Evolutionary conservation across 2,329 filamentous ascomycete genomes (phyloP), one percentile per base, ranked within the genome.

Genomic region (Fusarium solani-melongenae): DNA sequence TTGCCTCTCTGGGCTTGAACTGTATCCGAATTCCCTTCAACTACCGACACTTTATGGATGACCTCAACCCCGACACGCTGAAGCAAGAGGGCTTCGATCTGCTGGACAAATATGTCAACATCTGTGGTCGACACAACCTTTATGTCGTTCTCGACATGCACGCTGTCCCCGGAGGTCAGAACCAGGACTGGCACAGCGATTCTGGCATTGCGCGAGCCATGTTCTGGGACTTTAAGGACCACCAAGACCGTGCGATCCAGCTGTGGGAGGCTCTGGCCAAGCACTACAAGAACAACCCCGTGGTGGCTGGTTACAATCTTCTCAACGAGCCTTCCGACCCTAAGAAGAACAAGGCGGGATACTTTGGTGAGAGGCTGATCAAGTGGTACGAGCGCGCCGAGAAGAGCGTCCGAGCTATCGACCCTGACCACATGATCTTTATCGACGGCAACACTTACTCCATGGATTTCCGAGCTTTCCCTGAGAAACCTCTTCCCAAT

Each of bases 21-120:
- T 91, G 88, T 76, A 82, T 91, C 4, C 85, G 89, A 0, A 80
- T 92, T 4, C 89, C 89, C 0, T 90, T 92, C 80, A 91, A 91
- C 76, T 90, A 91, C 74, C 85, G 86, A 1, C 87, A 89, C 72
- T 88, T 89, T 38, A 86, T 88, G 66, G 86, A 89, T 67, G 85
- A 88, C 63, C 83, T 85, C 80, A 85, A 88, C 66, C 87, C 87
- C 0, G 76, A 82, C 8, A 83, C 86, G 0, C 76, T 88, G 11
- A 88, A 87, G 71, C 75, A 82, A 15, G 80, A 81, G 10, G 87
- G 87, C 0, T 88, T 89, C 71, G 84, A 85, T 67, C 83, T 84
- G 55, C 74, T 89, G 2, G 87, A 89, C 69, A 81, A 85, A 14
- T 82, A 87, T 2, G 80, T 89, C 6, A 80, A 88, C 1, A 79